Percentiles rank a stretch among this genome's conserved stretches.
phyloP scores from a whole-genome alignment of 2,329 filamentous ascomycete genomes.

The Helicocarpus griseus region DNA sequence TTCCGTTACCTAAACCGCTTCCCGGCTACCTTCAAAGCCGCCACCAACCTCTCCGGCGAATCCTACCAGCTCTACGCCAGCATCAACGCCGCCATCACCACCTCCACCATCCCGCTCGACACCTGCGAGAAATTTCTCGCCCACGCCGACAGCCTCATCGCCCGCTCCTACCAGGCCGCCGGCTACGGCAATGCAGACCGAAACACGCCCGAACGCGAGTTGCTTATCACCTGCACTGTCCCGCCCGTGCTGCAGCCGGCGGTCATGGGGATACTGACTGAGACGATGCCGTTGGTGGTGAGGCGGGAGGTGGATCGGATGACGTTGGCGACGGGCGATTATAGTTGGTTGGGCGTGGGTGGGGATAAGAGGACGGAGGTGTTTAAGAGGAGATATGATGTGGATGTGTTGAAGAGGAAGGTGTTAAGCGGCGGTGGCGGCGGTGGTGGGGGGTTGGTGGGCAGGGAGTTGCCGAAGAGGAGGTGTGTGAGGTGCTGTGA shows the following conservation, averaged over 20 bases:
- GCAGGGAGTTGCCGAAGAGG: slow-evolving; percentile 25
- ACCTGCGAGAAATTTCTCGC: slow-evolving; percentile 56
- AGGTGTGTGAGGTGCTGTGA: slow-evolving; percentile 52
- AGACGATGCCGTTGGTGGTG: slow-evolving; percentile 47
- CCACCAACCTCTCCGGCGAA: slow-evolving; percentile 30
- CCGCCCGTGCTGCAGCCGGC: slow-evolving; percentile 42
- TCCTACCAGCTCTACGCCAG: slow-evolving; percentile 38
- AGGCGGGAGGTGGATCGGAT: slow-evolving; percentile 53
- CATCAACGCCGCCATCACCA: slow-evolving; percentile 44
- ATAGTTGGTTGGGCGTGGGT: slow-evolving; percentile 56
- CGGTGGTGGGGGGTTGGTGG: slow-evolving; percentile 8
- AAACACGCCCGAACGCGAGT: slow-evolving; percentile 41
- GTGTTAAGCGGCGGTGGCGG: no score
- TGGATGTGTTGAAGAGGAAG: slow-evolving; percentile 47
- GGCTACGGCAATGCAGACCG: slow-evolving; percentile 37
- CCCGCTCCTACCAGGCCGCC: slow-evolving; percentile 43
- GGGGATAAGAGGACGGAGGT: slow-evolving; percentile 48
- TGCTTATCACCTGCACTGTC: slow-evolving; percentile 44
- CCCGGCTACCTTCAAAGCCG: slow-evolving; percentile 31
- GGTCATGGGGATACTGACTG: slow-evolving; percentile 39
- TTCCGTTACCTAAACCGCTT: slow-evolving; percentile 56
- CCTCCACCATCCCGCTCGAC: slow-evolving; percentile 47
- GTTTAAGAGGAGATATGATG: slow-evolving; percentile 52
- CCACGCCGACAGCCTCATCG: slow-evolving; percentile 58
- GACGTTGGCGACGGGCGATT: slow-evolving; percentile 64